Base-by-base conservation (phyloP, 2,329 filamentous ascomycete genomes). In the Xylariaceae sp. region DNA sequence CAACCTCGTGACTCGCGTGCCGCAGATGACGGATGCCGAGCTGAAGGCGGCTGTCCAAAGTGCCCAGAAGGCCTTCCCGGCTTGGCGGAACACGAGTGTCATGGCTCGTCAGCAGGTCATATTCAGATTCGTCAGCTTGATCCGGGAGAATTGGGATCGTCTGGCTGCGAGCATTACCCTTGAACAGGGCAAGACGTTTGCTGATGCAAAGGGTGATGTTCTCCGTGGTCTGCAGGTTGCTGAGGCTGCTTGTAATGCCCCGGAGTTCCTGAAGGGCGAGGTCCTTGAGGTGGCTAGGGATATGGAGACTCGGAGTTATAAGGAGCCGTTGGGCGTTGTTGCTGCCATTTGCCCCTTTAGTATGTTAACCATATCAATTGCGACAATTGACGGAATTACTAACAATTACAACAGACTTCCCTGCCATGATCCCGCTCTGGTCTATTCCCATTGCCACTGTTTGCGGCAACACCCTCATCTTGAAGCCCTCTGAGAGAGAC, bases 341-440 rank as follows among this genome's bases (percentile, higher is more conserved):
- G 89, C 89, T 59, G 88, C 90, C 60, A 94, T 94, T 67, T 94
- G 90, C 80, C 90, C 90, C 1, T 94, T 94, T 73, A 94, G 87
- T 90, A 73, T 74, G 86, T 77, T 53, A 17, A 54, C 42, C 15
- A 34, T 9, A 37, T 11, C 44, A 7, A 17, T 10, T 9, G 18
- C 23, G 4, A 0, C 2, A 2, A 37, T 44, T 37, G 15, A 15
- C 15, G 8, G 23, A 15, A 17, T 44, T 2, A 37, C 56, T 65
- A 51, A 65, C 53, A 23, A n/a, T 45, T 15, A 1, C n/a, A 30
- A 55, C 62, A 90, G 87, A 94, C 80, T 94, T 94, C 77, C 90
- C 90, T 49, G 90, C 90, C 68, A 95, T 95, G 90, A 94, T 95
- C 73, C 90, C 90, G 2, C 81, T 95, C n/a, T 95, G 90, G 90